phyloP scores from a whole-genome alignment of 2,329 filamentous ascomycete genomes.

The Monosporascus cannonballus region DNA sequence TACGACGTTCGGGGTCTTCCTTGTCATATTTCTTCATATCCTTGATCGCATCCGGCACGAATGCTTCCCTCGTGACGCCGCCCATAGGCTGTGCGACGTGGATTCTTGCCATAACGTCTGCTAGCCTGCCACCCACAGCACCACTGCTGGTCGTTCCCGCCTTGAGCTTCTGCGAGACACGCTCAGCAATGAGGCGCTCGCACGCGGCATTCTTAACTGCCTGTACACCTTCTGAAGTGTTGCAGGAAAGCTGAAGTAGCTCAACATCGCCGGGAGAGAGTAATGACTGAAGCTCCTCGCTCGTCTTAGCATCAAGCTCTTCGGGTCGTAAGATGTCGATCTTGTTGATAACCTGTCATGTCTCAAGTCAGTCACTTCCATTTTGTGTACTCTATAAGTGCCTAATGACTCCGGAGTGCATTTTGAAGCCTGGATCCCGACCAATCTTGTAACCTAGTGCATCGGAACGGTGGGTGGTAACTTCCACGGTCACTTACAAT shows the following conservation, averaged over 20 bases:
- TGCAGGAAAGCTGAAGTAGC: constrained; percentile 88
- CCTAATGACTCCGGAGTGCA: no score
- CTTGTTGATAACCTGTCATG: constrained; percentile 74
- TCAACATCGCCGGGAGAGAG: constrained; percentile 86
- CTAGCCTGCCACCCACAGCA: constrained; percentile 71
- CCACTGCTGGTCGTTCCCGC: constrained; percentile 75
- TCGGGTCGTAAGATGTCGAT: constrained; percentile 87
- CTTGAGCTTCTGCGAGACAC: constrained; percentile 94
- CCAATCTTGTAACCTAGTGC: no score
- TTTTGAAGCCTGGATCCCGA: no score
- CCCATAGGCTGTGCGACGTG: constrained; percentile 94
- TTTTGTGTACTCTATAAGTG: no score
- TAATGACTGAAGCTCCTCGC: constrained; percentile 71
- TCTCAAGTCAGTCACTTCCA: background rate
- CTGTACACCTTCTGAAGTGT: constrained; percentile 89
- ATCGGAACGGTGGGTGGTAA: no score
- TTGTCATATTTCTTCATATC: constrained; percentile 84
- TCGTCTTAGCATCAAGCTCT: constrained; percentile 73
- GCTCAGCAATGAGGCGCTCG: constrained; percentile 84
- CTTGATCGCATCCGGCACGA: constrained; percentile 81
- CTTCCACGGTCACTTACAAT: constrained; percentile 39
- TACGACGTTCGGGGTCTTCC: constrained; percentile 75
- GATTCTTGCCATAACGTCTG: constrained; percentile 87
- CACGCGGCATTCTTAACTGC: constrained; percentile 93
- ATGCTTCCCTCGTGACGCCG: constrained; percentile 71